Conservation (phyloP, 1,284 basidiomycete genomes). For the Cryptococcus sp. region DNA sequence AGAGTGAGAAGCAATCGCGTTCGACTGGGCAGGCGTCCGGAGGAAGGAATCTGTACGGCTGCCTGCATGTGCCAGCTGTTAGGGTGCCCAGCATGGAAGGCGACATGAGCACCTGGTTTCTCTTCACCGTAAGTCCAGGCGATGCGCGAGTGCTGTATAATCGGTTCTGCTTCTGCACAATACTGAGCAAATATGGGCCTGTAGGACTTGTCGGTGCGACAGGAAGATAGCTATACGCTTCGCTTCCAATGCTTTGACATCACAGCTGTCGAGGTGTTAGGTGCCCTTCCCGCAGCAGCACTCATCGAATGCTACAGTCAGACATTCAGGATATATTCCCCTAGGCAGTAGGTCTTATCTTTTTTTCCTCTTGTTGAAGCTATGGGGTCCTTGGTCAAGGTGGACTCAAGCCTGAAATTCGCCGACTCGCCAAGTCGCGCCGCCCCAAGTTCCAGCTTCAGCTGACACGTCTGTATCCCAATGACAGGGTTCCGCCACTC, state of each 20-base stretch:
- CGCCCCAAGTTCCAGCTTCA: too few relatives aligned
- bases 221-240: constrained; percentile 46
- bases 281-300: constrained; percentile 15
- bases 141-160: background rate
- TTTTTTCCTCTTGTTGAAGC: background rate
- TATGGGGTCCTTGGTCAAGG: too few relatives aligned
- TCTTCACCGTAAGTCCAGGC: constrained; percentile 42
- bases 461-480: background rate
- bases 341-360: constrained; percentile 37
- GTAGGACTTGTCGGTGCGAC: constrained; percentile 44
- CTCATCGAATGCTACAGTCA: constrained; percentile 32
- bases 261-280: constrained; percentile 20
- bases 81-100: constrained; percentile 39
- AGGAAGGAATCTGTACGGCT: constrained; percentile 41
- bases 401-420: too few relatives aligned
- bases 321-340: constrained; percentile 44
- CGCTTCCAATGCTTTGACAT: constrained; percentile 43
- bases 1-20: background rate
- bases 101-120: constrained; percentile 44
- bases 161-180: background rate
- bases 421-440: too few relatives aligned
- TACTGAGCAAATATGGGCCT: background rate
- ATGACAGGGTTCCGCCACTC: constrained; percentile 41
- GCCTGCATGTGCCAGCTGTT: constrained; percentile 39
- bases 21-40: too few relatives aligned